A percentile compares a stretch with the other conserved stretches of the same genome.
Conservation (phyloP, 805 yeast genomes). For the Cyberlindnera misumaiensis region DNA sequence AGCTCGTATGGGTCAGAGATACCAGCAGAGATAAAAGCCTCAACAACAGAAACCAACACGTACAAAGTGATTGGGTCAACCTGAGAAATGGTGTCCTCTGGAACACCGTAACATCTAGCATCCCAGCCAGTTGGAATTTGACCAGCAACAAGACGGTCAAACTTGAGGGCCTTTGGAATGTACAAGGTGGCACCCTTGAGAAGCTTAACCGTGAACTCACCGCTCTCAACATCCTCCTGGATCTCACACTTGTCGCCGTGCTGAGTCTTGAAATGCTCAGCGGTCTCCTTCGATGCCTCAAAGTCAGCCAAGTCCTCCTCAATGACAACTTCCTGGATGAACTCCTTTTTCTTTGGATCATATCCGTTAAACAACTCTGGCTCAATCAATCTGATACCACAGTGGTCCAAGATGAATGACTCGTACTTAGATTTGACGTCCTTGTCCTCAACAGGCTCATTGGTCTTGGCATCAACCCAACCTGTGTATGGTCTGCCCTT, state of each 20-base stretch:
- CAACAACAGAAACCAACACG: slow-evolving; percentile 90
- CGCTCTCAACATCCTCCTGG: slow-evolving; percentile 81
- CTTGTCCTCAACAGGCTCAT: slow-evolving; percentile 88
- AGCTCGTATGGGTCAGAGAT: slow-evolving; percentile 97
- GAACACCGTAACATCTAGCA: slow-evolving; percentile 89
- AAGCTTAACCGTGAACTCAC: slow-evolving; percentile 85
- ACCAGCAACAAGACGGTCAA: slow-evolving; percentile 61
- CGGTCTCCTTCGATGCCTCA: slow-evolving; percentile 91
- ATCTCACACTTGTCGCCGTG: slow-evolving; percentile 93
- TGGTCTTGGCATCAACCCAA: slow-evolving; percentile 95
- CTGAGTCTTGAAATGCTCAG: slow-evolving; percentile 86
- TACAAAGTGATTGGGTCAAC: slow-evolving; percentile 94
- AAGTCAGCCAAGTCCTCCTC: slow-evolving; percentile 96
- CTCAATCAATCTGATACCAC: slow-evolving; percentile 96
- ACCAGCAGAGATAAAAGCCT: slow-evolving; percentile 92
- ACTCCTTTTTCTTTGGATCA: slow-evolving; percentile 87
- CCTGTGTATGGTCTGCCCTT: slow-evolving; percentile 91
- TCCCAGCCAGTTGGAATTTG: slow-evolving; percentile 99
- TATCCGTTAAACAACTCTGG: slow-evolving; percentile 93
- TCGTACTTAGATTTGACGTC: slow-evolving; percentile 92
- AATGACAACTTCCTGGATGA: slow-evolving; percentile 92
- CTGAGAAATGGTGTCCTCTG: slow-evolving; percentile 87
- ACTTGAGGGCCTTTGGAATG: slow-evolving; percentile 73
- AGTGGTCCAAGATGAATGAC: slow-evolving; percentile 77
- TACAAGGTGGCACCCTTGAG: slow-evolving; percentile 87